phyloP scores from a whole-genome alignment of 169 alveolate species.

The Plasmodium knowlesi region DNA sequence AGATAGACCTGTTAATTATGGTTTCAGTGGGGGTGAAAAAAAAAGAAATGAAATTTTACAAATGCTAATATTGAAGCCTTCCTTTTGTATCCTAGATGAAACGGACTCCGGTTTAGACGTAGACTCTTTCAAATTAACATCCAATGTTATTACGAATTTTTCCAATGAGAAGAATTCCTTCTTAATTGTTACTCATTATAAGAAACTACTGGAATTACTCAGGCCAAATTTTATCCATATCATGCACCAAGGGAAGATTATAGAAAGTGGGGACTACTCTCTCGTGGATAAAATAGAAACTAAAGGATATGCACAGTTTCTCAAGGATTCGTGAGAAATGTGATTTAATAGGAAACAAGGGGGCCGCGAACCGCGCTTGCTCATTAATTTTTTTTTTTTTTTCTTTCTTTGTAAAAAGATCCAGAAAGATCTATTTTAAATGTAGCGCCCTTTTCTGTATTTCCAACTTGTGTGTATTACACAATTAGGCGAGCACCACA shows the following conservation, averaged over 20 bases:
- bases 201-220: conserved; percentile 78
- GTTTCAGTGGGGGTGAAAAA: conserved; percentile 84
- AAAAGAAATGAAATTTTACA: conserved; percentile 83
- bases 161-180: conserved; percentile 76
- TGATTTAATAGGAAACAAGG: neutral
- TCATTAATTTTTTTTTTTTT: neutral
- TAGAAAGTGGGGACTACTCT: conserved; percentile 75
- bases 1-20: conserved; percentile 81
- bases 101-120: conserved; percentile 84
- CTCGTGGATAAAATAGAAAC: conserved; percentile 77
- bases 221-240: conserved; percentile 78
- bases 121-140: conserved; percentile 79
- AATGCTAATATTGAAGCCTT: conserved; percentile 78
- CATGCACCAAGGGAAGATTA: conserved; percentile 79
- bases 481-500: neutral
- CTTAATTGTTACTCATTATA: conserved; percentile 82
- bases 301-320: conserved; percentile 70
- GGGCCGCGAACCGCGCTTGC: neutral
- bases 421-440: neutral
- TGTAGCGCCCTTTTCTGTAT: neutral
- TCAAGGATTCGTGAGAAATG: conserved; percentile 28
- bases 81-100: conserved; percentile 80
- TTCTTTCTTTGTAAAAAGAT: neutral
- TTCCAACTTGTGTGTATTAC: neutral
- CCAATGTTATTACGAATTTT: conserved; percentile 73